Conservation (phyloP, 441 rosid species). For the Corymbia calophylla region DNA sequence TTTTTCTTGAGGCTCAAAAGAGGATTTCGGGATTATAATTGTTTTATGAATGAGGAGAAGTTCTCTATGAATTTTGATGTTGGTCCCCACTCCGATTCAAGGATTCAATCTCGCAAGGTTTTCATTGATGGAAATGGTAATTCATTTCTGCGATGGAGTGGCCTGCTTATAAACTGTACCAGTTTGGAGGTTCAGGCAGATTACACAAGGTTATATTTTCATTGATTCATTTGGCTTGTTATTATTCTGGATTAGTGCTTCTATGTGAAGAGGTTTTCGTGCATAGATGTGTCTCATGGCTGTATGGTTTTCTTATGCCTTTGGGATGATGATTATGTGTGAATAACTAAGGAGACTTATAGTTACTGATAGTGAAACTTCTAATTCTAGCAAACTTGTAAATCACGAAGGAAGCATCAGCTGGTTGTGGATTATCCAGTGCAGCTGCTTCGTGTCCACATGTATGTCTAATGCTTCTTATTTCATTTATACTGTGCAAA, state of each 20-base stretch:
- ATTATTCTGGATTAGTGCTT: not conserved
- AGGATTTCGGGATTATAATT: conserved; percentile 75
- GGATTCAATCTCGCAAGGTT: conserved; percentile 28
- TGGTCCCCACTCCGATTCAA: conserved; percentile 13
- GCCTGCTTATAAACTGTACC: conserved; percentile 60
- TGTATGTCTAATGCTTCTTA: not conserved
- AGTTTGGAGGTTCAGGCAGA: conserved; percentile 87
- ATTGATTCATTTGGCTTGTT: conserved; percentile 2
- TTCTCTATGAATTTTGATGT: conserved; percentile 58
- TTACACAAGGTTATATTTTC: conserved; percentile 50
- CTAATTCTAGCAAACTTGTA: not conserved
- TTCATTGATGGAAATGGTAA: conserved; percentile 48
- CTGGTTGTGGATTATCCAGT: not conserved
- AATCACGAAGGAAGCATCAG: not conserved
- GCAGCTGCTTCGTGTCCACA: not conserved
- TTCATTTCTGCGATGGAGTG: conserved; percentile 74
- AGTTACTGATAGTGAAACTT: not conserved
- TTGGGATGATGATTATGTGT: not conserved
- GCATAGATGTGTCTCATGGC: not conserved
- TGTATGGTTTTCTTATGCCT: not conserved
- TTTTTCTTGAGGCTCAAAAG: conserved; percentile 39
- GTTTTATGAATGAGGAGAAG: conserved; percentile 71
- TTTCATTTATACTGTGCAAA: not conserved
- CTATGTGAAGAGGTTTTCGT: not conserved
- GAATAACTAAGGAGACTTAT: not conserved